Evolutionary conservation across 2,329 filamentous ascomycete species (phyloP), one percentile per base, ranked within the genome.

Genomic region (Zelopaecilomyces penicillatus): DNA sequence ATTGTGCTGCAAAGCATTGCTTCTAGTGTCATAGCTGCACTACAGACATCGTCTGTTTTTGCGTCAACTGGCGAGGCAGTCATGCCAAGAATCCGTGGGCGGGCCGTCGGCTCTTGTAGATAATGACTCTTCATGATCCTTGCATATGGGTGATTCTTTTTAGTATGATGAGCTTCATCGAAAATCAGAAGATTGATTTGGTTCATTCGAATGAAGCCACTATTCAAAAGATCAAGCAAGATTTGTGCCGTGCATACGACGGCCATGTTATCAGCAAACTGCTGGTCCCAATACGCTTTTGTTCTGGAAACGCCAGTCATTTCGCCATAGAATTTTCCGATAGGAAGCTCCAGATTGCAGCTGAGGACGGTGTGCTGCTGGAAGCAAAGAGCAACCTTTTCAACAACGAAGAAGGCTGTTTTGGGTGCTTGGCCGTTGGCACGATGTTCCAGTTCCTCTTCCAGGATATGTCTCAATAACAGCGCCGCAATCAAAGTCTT

Each of bases 401-500:
- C 84, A 7, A 93, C 89, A 12, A 98, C 64, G 57, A 98, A 98
- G 66, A 97, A 95, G 0, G 88, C 78, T 6, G 87, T 76, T 29
- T 83, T 82, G 33, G 70, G 76, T 0, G 69, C 57, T n/a, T 72
- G 71, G 2, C 83, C 84, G 2, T 65, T 56, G 0, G 70, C 74
- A 34, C 89, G 78, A 51, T 80, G 68, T 50, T 87, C 81, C 1
- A 96, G 66, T 61, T 98, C 93, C 47, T 83, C 70, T 34, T 88
- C 80, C 30, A 97, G 74, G 7, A 80, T 74, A 60, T 94, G 78
- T 34, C 82, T 80, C 27, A 97, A 74, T 5, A 98, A 73, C 3
- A 97, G 74, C 1, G 87, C 89, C 0, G 93, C 90, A 54, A 98
- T 96, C n/a, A 96, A 71, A 0, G 93, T 98, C 66, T 98, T 98